phyloP scores from a whole-genome alignment of 2,329 filamentous ascomycete genomes.

The Penicillium sp. region DNA sequence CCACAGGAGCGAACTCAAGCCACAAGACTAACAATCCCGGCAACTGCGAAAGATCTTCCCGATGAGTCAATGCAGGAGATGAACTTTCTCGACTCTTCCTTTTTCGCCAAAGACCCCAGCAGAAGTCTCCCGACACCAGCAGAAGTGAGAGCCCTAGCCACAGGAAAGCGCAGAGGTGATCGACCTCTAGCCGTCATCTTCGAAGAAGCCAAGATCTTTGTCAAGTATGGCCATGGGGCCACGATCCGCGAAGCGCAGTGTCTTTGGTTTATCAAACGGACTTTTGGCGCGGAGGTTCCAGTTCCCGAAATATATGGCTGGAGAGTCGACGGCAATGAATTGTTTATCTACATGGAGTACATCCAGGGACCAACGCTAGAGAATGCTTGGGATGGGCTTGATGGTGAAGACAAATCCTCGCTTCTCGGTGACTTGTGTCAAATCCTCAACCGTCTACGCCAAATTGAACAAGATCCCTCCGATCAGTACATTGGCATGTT shows the following conservation, averaged over 20 bases:
- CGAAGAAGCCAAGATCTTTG: slow-evolving; percentile 21
- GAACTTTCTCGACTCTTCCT: slow-evolving; percentile 28
- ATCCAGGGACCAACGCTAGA: slow-evolving; percentile 29
- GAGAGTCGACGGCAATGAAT: slow-evolving; percentile 22
- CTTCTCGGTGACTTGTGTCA: slow-evolving; percentile 21
- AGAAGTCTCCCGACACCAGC: slow-evolving; percentile 24
- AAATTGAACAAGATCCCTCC: slow-evolving; percentile 19
- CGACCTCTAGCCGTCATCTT: slow-evolving; percentile 17
- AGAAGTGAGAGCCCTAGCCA: slow-evolving; percentile 21
- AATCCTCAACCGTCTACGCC: slow-evolving; percentile 20
- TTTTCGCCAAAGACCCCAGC: slow-evolving; percentile 21
- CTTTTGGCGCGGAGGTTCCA: slow-evolving; percentile 27
- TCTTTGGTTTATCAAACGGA: slow-evolving; percentile 24
- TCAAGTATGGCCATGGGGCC: slow-evolving; percentile 28
- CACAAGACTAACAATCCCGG: background rate
- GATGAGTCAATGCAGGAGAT: slow-evolving; percentile 20
- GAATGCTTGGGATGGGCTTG: slow-evolving; percentile 27
- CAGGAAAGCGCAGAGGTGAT: slow-evolving; percentile 6
- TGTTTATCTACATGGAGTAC: slow-evolving; percentile 39
- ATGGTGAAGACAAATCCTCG: slow-evolving; percentile 6
- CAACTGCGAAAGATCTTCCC: slow-evolving; percentile 16
- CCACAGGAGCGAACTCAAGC: background rate
- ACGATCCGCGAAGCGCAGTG: slow-evolving; percentile 25
- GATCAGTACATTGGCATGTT: slow-evolving; percentile 26
- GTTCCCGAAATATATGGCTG: slow-evolving; percentile 44